phyloP scores from a whole-genome alignment of 75 land plant species.

The Pinus tabuliformis region DNA sequence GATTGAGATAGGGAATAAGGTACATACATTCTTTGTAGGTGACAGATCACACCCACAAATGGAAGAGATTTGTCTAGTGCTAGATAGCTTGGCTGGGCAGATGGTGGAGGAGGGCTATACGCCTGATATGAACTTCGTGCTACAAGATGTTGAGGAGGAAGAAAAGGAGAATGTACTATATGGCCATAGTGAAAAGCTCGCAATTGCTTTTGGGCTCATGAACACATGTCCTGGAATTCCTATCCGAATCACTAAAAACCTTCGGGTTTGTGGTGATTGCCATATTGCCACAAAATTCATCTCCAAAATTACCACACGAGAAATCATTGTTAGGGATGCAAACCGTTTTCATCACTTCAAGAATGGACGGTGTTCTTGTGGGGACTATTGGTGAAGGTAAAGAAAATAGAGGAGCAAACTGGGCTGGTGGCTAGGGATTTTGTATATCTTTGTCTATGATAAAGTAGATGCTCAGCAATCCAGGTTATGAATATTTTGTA shows the following conservation, averaged over 20 bases:
- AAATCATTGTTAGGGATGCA: slow-evolving; percentile 26
- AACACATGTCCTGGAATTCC: slow-evolving; percentile 22
- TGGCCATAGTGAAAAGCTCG: slow-evolving; percentile 23
- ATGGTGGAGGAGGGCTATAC: slow-evolving; percentile 14
- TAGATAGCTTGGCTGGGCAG: slow-evolving; percentile 12
- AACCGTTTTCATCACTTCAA: slow-evolving; percentile 24
- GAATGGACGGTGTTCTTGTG: slow-evolving; percentile 28
- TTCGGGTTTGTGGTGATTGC: slow-evolving; percentile 20
- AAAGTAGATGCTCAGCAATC: too few species aligned
- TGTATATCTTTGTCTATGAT: too few species aligned
- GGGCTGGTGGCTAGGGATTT: too few species aligned
- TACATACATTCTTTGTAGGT: slow-evolving; percentile 7
- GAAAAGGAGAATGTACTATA: slow-evolving; percentile 4
- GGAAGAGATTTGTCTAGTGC: background rate
- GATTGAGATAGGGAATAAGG: slow-evolving; percentile 15
- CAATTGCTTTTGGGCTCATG: slow-evolving; percentile 30
- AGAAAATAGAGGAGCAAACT: background rate
- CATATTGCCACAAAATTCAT: slow-evolving; percentile 17
- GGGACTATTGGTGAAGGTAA: background rate
- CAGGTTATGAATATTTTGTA: too few species aligned
- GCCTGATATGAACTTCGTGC: slow-evolving; percentile 9
- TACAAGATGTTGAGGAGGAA: slow-evolving; percentile 10
- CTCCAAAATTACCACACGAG: slow-evolving; percentile 9
- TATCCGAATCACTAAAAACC: slow-evolving; percentile 14
- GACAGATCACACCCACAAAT: slow-evolving; percentile 12